Evolutionary conservation across 495 filamentous ascomycete species (phyloP).

Genomic region (Podospora conica): DNA sequence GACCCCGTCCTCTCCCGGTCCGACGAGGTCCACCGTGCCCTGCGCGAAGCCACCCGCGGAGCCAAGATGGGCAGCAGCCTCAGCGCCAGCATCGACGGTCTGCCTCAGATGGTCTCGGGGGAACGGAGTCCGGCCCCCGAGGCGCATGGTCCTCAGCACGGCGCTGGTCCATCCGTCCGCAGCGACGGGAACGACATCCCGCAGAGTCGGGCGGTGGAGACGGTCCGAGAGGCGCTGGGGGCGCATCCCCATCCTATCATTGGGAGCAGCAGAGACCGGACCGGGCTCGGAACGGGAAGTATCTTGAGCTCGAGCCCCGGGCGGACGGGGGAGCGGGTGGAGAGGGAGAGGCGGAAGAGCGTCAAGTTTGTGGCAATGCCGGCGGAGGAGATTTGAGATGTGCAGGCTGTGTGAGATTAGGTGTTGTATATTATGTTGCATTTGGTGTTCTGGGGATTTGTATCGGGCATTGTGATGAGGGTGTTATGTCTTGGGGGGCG

Average conservation of each 20-base stretch:
- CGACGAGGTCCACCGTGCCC: slow-evolving; percentile 37
- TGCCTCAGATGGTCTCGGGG: neutral
- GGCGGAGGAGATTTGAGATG: slow-evolving; percentile 2
- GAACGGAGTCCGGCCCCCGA: neutral
- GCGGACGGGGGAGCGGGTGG: slow-evolving; percentile 14
- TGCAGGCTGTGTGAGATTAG: neutral
- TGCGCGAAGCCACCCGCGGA: slow-evolving; percentile 36
- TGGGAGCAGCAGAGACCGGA: neutral
- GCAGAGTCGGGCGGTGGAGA: slow-evolving; percentile 51
- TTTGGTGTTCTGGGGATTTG: neutral
- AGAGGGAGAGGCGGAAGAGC: slow-evolving; percentile 48
- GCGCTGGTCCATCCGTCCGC: slow-evolving; percentile 3
- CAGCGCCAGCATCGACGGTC: slow-evolving; percentile 2
- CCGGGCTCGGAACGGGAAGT: slow-evolving; percentile 11
- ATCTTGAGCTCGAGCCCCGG: slow-evolving; percentile 45
- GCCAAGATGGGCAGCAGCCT: slow-evolving; percentile 8
- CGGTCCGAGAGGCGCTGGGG: slow-evolving; percentile 39
- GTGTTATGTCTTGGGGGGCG: neutral
- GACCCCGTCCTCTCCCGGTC: slow-evolving; percentile 33
- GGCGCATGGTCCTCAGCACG: neutral
- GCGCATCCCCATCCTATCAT: slow-evolving; percentile 1
- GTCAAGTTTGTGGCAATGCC: slow-evolving; percentile 44
- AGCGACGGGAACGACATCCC: slow-evolving; percentile 38
- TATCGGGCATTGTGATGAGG: neutral
- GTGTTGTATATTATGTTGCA: neutral